phyloP scores from a whole-genome alignment of 2,329 filamentous ascomycete genomes.

The Myriosclerotinia scirpicola region DNA sequence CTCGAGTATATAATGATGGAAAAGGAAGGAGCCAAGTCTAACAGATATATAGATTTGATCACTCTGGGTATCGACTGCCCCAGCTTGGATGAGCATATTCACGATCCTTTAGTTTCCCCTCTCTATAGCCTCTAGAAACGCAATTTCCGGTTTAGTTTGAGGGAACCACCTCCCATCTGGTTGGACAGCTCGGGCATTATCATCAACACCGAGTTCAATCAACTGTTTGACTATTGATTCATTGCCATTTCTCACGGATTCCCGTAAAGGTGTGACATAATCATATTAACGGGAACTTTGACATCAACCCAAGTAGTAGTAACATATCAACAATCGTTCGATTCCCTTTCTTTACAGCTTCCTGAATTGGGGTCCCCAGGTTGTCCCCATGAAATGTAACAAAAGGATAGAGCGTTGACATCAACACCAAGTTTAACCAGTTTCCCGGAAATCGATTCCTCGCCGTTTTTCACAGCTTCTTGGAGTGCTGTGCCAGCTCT shows the following conservation, averaged over 20 bases:
- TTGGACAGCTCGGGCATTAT: constrained; percentile 37
- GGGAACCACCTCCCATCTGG: background rate
- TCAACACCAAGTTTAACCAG: constrained; percentile 42
- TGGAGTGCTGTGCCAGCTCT: constrained; percentile 40
- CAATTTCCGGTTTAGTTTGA: constrained; percentile 10
- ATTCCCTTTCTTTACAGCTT: too few species aligned
- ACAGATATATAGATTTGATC: background rate
- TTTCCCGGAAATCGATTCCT: background rate
- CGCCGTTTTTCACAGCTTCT: constrained; percentile 26
- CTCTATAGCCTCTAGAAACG: constrained; percentile 25
- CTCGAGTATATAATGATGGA: background rate
- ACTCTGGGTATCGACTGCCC: accelerated
- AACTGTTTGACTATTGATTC: background rate
- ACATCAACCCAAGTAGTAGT: too few species aligned
- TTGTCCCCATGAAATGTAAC: too few species aligned
- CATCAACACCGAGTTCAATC: constrained; percentile 39
- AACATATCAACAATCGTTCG: too few species aligned
- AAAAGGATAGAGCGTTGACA: constrained; percentile 37
- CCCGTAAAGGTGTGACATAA: constrained; percentile 39
- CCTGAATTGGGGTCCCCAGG: too few species aligned
- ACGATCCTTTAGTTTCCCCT: constrained; percentile 20
- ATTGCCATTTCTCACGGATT: constrained; percentile 3
- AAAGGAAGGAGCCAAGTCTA: accelerated
- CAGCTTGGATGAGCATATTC: constrained; percentile 14
- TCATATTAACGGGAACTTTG: too few species aligned